Conservation (phyloP, 2,329 filamentous ascomycete species). For the Colletotrichum ledebouriae region DNA sequence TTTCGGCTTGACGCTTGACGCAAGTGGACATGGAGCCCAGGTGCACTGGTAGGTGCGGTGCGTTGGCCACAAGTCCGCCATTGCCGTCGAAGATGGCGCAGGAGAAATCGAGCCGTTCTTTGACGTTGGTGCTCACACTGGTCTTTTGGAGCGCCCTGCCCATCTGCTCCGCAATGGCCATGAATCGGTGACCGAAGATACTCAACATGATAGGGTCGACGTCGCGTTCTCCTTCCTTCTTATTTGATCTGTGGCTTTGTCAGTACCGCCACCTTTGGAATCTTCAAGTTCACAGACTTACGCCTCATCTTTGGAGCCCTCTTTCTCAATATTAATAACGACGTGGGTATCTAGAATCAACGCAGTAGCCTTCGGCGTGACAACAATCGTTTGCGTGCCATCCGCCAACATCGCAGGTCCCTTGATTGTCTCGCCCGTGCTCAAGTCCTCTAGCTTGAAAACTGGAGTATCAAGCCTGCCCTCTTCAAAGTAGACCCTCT, state of each 20-base stretch:
- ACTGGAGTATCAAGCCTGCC: conserved; percentile 83
- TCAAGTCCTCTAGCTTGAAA: conserved; percentile 83
- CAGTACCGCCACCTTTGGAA: conserved; percentile 9
- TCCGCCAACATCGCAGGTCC: conserved; percentile 91
- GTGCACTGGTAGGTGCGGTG: conserved; percentile 85
- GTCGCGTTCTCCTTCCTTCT: conserved; percentile 49
- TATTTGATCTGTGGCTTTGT: conserved; percentile 42
- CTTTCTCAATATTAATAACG: conserved; percentile 83
- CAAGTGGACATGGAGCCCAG: conserved; percentile 87
- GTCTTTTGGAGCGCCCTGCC: conserved; percentile 84
- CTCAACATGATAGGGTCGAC: conserved; percentile 81
- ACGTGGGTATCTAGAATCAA: conserved; percentile 88
- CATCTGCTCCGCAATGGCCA: conserved; percentile 91
- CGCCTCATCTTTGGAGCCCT: conserved; percentile 52
- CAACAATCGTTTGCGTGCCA: conserved; percentile 91
- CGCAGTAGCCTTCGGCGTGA: conserved; percentile 83
- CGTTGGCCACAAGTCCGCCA: conserved; percentile 82
- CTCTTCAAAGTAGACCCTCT: conserved; percentile 85
- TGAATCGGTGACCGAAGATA: conserved; percentile 86
- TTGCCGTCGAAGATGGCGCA: conserved; percentile 84
- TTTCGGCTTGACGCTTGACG: conserved; percentile 81
- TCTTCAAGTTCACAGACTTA: conserved; percentile 44
- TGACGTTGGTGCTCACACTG: conserved; percentile 84
- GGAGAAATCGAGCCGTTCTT: conserved; percentile 85
- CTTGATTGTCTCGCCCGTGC: conserved; percentile 77